Percentiles rank a stretch among this genome's conserved stretches.
These are phyloP conservation scores for Secale cereale DNA, from an alignment of 176 grass and related monocot species.

Conservation along the genomic window DNA sequence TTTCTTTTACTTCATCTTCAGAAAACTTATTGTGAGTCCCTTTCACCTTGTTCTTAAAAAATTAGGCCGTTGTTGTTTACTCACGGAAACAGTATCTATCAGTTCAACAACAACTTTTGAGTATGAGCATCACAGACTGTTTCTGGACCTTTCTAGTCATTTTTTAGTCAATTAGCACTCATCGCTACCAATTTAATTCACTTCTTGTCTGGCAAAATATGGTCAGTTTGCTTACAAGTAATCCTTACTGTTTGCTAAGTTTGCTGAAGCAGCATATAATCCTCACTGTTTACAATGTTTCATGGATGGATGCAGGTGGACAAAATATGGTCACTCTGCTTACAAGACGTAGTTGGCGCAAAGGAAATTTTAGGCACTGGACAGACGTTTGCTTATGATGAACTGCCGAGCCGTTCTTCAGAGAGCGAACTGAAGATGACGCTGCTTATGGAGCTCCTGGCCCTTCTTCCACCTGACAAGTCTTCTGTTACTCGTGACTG, in stretches of 20 bases:
- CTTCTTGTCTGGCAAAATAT: neutral
- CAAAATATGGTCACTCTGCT: constrained; percentile 42
- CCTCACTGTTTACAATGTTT: constrained; percentile 7
- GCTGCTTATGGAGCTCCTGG: constrained; percentile 29
- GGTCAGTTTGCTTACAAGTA: neutral
- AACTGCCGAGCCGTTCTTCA: neutral
- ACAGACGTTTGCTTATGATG: constrained; percentile 20
- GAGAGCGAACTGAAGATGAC: constrained; percentile 23
- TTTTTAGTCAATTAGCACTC: neutral
- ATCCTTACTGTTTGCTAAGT: neutral
- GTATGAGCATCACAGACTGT: neutral
- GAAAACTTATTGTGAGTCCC: no score
- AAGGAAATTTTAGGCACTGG: constrained; percentile 17
- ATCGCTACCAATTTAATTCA: neutral
- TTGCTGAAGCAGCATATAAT: neutral
- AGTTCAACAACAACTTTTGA: neutral
- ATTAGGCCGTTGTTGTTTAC: neutral
- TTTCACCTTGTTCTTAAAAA: neutral
- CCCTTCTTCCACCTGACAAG: constrained; percentile 31
- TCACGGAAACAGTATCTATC: neutral
- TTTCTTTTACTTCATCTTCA: no score
- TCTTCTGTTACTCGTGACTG: constrained; percentile 13
- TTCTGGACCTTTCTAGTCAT: neutral
- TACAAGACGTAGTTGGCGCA: constrained; percentile 13
- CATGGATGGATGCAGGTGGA: constrained; percentile 39